These are phyloP conservation scores for Daldinia sp. DNA, from an alignment of 2,329 filamentous ascomycete species.

Conservation along the genomic window DNA sequence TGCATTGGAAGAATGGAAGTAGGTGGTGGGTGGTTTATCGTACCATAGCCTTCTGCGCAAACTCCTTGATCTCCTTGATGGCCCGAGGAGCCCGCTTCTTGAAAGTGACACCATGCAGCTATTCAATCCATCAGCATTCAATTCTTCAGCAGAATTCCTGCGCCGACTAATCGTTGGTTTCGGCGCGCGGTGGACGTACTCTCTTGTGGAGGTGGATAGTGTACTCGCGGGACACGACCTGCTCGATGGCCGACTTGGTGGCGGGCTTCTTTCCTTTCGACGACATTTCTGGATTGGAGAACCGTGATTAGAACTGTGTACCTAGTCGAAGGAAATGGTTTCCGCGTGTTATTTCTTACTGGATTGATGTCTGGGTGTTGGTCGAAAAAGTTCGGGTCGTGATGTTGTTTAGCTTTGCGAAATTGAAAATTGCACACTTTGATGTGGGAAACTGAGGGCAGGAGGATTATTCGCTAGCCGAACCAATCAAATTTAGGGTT, in stretches of 20 bases:
- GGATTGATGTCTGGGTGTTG: conserved; percentile 40
- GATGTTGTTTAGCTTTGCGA: conserved; percentile 42
- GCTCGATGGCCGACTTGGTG: conserved; percentile 94
- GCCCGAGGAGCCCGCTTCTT: conserved; percentile 99
- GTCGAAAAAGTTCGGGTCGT: conserved; percentile 41
- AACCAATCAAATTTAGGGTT: conserved; percentile 44
- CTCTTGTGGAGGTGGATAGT: conserved; percentile 99
- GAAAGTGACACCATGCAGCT: conserved; percentile 98
- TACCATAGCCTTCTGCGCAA: conserved; percentile 96
- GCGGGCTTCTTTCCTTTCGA: conserved; percentile 70
- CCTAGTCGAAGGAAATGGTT: conserved; percentile 4
- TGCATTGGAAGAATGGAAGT: not conserved
- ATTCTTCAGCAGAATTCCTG: conserved; percentile 22
- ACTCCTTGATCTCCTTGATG: conserved; percentile 99
- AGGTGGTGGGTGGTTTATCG: conserved; percentile 50
- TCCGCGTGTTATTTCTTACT: conserved; percentile 39
- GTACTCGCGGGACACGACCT: conserved; percentile 99
- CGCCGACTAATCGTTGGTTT: not conserved
- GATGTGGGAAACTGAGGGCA: conserved; percentile 46
- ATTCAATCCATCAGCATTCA: conserved; percentile 50
- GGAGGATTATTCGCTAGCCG: conserved; percentile 42
- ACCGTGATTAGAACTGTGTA: conserved; percentile 22
- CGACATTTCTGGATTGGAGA: conserved; percentile 62
- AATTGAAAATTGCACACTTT: conserved; percentile 41
- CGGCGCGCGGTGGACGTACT: conserved; percentile 67